Percentiles rank a stretch among this genome's conserved stretches.
These are phyloP conservation scores for Strobilomyces dryophilus DNA, from an alignment of 768 basidiomycete genomes.

Conservation along the genomic window DNA sequence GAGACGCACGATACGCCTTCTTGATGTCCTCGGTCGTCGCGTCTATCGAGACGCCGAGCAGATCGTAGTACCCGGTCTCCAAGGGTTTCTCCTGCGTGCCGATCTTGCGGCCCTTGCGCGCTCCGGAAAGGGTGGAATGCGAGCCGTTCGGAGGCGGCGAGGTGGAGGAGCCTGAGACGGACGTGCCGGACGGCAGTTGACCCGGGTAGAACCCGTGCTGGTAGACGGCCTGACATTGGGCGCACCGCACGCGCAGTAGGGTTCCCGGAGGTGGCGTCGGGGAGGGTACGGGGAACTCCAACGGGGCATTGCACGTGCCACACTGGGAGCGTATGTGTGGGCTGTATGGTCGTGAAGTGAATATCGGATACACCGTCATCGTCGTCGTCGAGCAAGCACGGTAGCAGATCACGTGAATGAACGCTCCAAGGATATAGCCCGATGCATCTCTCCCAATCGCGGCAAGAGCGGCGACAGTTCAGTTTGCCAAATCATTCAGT, in stretches of 20 bases:
- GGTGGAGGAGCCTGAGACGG: constrained; percentile 7
- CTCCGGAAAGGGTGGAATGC: constrained; percentile 12
- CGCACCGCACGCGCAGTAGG: constrained; percentile 67
- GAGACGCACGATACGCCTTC: constrained; percentile 73
- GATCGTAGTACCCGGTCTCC: constrained; percentile 89
- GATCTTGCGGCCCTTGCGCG: constrained; percentile 66
- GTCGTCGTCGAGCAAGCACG: constrained; percentile 19
- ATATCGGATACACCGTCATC: constrained; percentile 46
- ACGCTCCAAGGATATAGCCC: no score
- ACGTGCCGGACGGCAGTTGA: constrained; percentile 42
- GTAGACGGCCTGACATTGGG: constrained; percentile 55
- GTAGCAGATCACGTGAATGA: constrained; percentile 16
- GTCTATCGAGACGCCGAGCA: constrained; percentile 68
- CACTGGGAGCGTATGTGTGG: constrained; percentile 69
- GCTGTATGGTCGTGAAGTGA: constrained; percentile 61
- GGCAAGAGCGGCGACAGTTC: no score
- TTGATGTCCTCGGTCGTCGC: constrained; percentile 85
- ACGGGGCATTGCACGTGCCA: constrained; percentile 44
- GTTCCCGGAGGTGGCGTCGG: constrained; percentile 54
- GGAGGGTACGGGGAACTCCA: constrained; percentile 69
- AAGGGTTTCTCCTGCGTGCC: constrained; percentile 86
- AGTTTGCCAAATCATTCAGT: no score
- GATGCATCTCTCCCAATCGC: no score
- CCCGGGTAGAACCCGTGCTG: constrained; percentile 65
- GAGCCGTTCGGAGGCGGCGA: constrained; percentile 19